Conservation (phyloP, 495 filamentous ascomycete species). For the Coniosporium apollinis region DNA sequence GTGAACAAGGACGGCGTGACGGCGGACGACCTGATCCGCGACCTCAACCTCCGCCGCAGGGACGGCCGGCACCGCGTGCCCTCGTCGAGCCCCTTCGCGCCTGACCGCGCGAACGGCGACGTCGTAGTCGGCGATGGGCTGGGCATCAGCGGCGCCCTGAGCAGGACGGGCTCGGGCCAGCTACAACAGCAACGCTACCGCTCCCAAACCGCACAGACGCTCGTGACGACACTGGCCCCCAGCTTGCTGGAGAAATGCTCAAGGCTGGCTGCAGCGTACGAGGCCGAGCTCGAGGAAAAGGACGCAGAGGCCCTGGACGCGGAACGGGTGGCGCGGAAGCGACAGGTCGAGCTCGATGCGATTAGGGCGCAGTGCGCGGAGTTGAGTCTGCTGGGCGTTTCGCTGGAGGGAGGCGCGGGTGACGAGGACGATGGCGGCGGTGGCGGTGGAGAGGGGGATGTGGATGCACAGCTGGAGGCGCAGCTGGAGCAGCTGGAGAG, state of each 20-base stretch:
- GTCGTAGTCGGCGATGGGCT: slow-evolving; percentile 9
- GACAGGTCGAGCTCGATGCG: slow-evolving; percentile 35
- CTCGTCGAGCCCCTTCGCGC: slow-evolving; percentile 46
- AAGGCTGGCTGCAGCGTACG: slow-evolving; percentile 38
- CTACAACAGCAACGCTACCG: slow-evolving; percentile 25
- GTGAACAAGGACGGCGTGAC: slow-evolving; percentile 62
- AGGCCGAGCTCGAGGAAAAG: slow-evolving; percentile 42
- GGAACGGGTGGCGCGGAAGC: slow-evolving; percentile 34
- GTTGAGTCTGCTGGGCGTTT: too few relatives aligned
- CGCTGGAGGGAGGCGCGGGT: too few relatives aligned
- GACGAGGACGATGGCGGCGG: slow-evolving; percentile 6
- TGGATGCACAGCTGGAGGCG: slow-evolving; percentile 43
- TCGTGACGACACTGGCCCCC: slow-evolving; percentile 39
- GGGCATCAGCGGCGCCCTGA: slow-evolving; percentile 5
- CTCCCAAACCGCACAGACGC: slow-evolving; percentile 41
- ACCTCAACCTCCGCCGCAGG: slow-evolving; percentile 33
- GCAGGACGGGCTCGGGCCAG: neutral
- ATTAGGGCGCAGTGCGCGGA: slow-evolving; percentile 33
- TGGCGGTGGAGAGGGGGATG: slow-evolving; percentile 21
- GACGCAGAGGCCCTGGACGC: slow-evolving; percentile 41
- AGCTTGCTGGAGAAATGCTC: slow-evolving; percentile 39
- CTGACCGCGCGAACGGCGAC: slow-evolving; percentile 29
- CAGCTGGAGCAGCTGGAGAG: slow-evolving; percentile 41
- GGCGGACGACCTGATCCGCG: slow-evolving; percentile 50
- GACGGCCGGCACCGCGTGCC: slow-evolving; percentile 30